phyloP scores from a whole-genome alignment of 805 yeast species.

The Tanozyma kutaoensis region DNA sequence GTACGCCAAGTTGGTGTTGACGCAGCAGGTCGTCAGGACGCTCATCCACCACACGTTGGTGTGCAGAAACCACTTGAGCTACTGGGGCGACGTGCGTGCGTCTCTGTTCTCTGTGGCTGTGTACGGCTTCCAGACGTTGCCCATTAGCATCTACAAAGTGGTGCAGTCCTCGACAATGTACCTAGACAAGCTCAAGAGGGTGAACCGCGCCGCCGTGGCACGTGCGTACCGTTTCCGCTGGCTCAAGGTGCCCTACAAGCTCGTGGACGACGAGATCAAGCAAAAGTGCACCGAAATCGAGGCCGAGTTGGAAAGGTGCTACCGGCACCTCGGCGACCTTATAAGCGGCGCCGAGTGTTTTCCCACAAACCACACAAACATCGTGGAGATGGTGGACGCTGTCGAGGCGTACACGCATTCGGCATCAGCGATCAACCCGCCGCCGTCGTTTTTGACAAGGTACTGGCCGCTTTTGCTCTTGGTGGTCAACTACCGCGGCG shows the following conservation, averaged over 20 bases:
- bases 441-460: constrained; percentile 8
- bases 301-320: constrained; percentile 10
- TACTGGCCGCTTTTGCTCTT: constrained; percentile 54
- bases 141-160: constrained; percentile 9
- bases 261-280: constrained; percentile 14
- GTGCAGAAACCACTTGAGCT: constrained; percentile 17
- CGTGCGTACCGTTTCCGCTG: constrained; percentile 4
- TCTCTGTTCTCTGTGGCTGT: constrained; percentile 13
- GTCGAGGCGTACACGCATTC: no score
- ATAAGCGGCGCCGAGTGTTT: no score
- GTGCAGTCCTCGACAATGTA: not conserved
- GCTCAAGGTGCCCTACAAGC: constrained; percentile 7
- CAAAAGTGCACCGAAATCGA: constrained; percentile 9
- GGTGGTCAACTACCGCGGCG: constrained; percentile 12
- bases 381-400: no score
- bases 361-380: no score
- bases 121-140: constrained; percentile 22
- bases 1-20: constrained; percentile 11
- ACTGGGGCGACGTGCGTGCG: constrained; percentile 18
- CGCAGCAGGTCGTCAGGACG: constrained; percentile 16
- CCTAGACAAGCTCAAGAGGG: not conserved
- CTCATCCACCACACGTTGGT: constrained; percentile 20
- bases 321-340: constrained; percentile 12
- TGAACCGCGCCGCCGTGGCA: constrained; percentile 5
- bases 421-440: no score